phyloP scores from a whole-genome alignment of 768 basidiomycete genomes.

The Podaxis mareebaensis region DNA sequence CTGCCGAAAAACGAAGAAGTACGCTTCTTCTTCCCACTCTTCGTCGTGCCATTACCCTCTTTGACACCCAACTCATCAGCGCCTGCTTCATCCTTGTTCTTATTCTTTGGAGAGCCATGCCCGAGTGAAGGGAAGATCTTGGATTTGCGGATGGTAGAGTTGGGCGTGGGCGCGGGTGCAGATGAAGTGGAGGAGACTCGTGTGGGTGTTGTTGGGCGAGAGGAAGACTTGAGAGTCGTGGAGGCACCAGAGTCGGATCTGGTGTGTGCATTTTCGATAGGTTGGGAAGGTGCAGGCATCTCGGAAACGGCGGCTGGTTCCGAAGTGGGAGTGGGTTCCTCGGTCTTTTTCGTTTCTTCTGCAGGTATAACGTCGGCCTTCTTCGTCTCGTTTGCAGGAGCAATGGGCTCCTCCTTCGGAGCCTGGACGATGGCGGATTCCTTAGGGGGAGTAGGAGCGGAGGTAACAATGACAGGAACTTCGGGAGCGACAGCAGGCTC shows the following conservation, averaged over 20 bases:
- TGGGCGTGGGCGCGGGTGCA: conserved; percentile 31
- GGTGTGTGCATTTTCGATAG: not conserved
- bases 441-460: conserved; percentile 2
- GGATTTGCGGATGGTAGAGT: conserved; percentile 19
- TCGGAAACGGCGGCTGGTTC: not conserved
- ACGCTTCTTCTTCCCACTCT: conserved; percentile 48
- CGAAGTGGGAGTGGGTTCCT: conserved; percentile 4
- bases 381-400: not conserved
- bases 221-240: conserved; percentile 17
- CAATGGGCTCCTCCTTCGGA: not conserved
- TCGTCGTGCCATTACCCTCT: conserved; percentile 20
- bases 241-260: conserved; percentile 16
- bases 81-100: not conserved
- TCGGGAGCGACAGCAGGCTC: conserved; percentile 3
- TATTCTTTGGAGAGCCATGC: not conserved
- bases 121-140: conserved; percentile 7
- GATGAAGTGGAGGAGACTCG: conserved; percentile 22
- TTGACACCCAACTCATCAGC: not conserved
- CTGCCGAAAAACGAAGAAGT: conserved; percentile 51
- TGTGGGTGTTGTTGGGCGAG: conserved; percentile 28
- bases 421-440: conserved; percentile 3
- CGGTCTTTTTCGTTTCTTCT: not conserved
- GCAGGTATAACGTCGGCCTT: not conserved
- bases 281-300: not conserved
- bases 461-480: not conserved